phyloP scores from a whole-genome alignment of 2,329 filamentous ascomycete genomes.

The Zasmidium citrigriseum region DNA sequence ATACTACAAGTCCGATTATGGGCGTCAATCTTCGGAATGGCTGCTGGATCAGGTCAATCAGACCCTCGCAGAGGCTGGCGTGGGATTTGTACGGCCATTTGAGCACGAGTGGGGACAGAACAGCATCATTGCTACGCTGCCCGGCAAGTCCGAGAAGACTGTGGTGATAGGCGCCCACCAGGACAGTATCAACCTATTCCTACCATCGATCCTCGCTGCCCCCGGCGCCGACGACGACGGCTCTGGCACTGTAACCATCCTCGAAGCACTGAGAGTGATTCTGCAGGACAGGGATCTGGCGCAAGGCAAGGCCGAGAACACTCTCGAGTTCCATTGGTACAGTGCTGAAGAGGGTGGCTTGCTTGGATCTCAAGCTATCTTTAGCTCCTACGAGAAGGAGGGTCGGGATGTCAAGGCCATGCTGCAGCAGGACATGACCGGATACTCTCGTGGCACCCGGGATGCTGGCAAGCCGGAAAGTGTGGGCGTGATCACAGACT shows the following conservation, averaged over 20 bases:
- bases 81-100: constrained; percentile 74
- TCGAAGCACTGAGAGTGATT: constrained; percentile 84
- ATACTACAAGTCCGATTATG: constrained; percentile 78
- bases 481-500: constrained; percentile 92
- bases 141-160: constrained; percentile 77
- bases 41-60: constrained; percentile 72
- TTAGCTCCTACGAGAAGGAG: constrained; percentile 73
- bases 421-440: constrained; percentile 98
- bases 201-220: constrained; percentile 79
- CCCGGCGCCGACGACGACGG: constrained; percentile 96
- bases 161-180: constrained; percentile 75
- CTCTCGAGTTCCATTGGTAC: constrained; percentile 96
- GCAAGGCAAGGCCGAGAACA: constrained; percentile 72
- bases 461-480: constrained; percentile 81
- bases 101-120: constrained; percentile 79
- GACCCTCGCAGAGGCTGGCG: constrained; percentile 71
- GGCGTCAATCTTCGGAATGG: constrained; percentile 85
- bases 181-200: constrained; percentile 90
- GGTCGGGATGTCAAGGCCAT: constrained; percentile 84
- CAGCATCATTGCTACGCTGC: constrained; percentile 88
- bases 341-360: constrained; percentile 86
- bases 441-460: constrained; percentile 78
- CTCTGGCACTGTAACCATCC: constrained; percentile 82
- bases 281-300: constrained; percentile 68
- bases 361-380: constrained; percentile 86